Conservation (phyloP, 2,329 filamentous ascomycete species). For the Neofusicoccum ribis region DNA sequence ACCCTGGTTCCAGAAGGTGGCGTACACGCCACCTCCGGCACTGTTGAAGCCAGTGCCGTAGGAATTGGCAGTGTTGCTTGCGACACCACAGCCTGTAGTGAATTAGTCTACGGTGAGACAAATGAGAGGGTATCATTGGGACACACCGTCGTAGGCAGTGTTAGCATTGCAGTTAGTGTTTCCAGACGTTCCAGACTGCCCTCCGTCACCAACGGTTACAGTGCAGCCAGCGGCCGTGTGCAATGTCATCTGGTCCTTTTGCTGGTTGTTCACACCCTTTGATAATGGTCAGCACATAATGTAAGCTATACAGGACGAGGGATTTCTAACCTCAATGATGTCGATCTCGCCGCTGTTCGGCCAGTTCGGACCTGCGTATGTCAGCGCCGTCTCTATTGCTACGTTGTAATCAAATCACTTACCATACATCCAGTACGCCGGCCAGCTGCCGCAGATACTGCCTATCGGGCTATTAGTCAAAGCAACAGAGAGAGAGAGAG, state of each 20-base stretch:
- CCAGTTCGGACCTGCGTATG: constrained; percentile 39
- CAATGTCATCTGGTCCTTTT: constrained; percentile 39
- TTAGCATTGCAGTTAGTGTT: constrained; percentile 38
- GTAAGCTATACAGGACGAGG: not conserved
- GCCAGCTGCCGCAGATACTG: constrained; percentile 38
- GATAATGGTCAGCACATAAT: constrained; percentile 26
- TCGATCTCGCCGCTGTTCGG: constrained; percentile 40
- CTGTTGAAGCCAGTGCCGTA: constrained; percentile 43
- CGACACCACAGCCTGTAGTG: constrained; percentile 32
- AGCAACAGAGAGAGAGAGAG: too few species aligned
- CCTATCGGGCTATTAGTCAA: not conserved
- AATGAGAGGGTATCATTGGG: too few species aligned
- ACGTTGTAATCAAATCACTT: not conserved
- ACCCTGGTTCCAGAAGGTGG: constrained; percentile 41
- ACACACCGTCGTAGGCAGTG: constrained; percentile 29
- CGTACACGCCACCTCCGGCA: constrained; percentile 46
- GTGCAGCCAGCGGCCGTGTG: constrained; percentile 39
- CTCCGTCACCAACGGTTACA: constrained; percentile 33
- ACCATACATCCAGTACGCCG: constrained; percentile 34
- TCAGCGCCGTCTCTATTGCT: not conserved
- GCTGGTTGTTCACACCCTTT: constrained; percentile 40
- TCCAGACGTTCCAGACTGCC: constrained; percentile 32
- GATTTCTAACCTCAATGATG: constrained; percentile 22
- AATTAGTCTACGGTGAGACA: not conserved
- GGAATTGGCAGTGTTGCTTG: constrained; percentile 29